Conservation (phyloP, 2,329 filamentous ascomycete genomes). For the Penicillium sp. region DNA sequence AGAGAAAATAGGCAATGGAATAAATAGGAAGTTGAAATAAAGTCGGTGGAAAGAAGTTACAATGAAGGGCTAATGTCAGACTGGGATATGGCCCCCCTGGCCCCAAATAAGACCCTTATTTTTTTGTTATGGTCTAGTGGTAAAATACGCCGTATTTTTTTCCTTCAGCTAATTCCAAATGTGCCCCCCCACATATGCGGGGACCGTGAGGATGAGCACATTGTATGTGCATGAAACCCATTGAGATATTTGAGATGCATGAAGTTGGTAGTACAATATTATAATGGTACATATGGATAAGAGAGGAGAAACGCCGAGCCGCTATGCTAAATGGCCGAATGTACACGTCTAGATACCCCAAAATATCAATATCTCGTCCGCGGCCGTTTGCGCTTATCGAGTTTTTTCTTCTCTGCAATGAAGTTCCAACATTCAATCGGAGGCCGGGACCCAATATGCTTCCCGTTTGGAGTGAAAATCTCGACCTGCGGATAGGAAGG, state of each 20-base stretch:
- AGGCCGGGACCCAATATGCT: slow-evolving; percentile 59
- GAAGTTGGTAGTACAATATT: not conserved
- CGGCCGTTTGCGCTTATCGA: slow-evolving; percentile 30
- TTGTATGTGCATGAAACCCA: not conserved
- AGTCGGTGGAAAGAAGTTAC: not conserved
- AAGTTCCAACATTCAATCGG: slow-evolving; percentile 38
- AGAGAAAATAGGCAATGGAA: not conserved
- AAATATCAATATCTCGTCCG: slow-evolving; percentile 13
- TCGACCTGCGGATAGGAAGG: slow-evolving; percentile 64
- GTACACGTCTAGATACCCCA: slow-evolving; percentile 8
- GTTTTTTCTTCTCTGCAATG: slow-evolving; percentile 30
- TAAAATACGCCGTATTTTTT: too few species aligned
- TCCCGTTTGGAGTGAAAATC: slow-evolving; percentile 81
- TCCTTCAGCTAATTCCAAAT: too few species aligned
- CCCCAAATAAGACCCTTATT: too few species aligned
- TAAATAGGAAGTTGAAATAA: not conserved
- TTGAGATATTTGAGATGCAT: not conserved
- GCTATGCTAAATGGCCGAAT: slow-evolving; percentile 21
- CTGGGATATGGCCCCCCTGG: too few species aligned
- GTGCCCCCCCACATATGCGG: not conserved
- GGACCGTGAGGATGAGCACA: not conserved
- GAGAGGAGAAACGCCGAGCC: slow-evolving; percentile 16
- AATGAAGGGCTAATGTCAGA: too few species aligned
- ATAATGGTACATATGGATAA: not conserved
- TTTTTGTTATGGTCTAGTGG: too few species aligned